phyloP scores from a whole-genome alignment of 306 rosid genomes.

The Begonia fuchsioides region DNA sequence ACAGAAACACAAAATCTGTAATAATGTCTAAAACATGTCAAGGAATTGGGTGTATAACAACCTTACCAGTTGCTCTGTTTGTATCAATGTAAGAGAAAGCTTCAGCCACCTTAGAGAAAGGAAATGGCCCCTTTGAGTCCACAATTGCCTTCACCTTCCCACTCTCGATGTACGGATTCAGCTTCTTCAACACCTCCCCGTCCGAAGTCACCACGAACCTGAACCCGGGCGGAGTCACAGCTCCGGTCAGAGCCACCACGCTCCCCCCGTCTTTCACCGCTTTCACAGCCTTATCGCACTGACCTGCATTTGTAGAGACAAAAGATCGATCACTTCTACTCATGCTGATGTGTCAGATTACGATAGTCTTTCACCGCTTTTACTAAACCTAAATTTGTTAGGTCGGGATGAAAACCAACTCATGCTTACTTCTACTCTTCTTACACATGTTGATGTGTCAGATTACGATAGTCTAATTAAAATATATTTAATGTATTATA shows the following conservation, averaged over 20 bases:
- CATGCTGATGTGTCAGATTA: too few relatives aligned
- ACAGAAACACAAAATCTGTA: too few relatives aligned
- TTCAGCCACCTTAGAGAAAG: conserved; percentile 61
- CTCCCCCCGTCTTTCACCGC: conserved; percentile 79
- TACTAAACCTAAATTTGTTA: too few relatives aligned
- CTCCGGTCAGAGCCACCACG: conserved; percentile 82
- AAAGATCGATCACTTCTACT: background rate
- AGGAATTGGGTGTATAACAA: conserved; percentile 71
- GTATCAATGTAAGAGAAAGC: conserved; percentile 91
- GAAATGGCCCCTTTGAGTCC: conserved; percentile 72
- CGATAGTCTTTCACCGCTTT: too few relatives aligned
- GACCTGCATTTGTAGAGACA: conserved; percentile 33
- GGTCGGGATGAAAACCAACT: too few relatives aligned
- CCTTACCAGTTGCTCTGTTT: conserved; percentile 63
- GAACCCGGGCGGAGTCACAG: conserved; percentile 86
- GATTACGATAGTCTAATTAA: too few relatives aligned
- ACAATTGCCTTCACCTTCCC: conserved; percentile 82
- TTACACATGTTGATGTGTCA: too few relatives aligned
- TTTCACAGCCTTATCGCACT: conserved; percentile 85
- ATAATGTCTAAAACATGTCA: conserved; percentile 7
- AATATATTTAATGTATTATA: too few relatives aligned
- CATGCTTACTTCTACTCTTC: too few relatives aligned
- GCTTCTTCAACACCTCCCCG: conserved; percentile 65
- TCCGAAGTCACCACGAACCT: conserved; percentile 87
- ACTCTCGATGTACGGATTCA: conserved; percentile 73